Percentiles rank a stretch among this genome's conserved stretches.
Evolutionary conservation across 768 basidiomycete species (phyloP).

Genomic region (Psilocybe azurescens): DNA sequence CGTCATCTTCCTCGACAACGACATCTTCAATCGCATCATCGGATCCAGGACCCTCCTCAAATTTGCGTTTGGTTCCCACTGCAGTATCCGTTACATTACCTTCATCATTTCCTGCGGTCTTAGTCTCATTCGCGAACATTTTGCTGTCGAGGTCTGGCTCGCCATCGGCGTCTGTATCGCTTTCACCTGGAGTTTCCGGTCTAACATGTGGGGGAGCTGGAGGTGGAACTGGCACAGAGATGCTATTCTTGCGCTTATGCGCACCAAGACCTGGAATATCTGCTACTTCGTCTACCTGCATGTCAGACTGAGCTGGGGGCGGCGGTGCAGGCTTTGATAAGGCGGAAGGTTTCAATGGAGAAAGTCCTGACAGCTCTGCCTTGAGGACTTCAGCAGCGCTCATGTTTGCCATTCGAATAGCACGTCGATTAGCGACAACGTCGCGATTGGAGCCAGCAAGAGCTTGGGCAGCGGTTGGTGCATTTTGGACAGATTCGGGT

Average conservation of each 20-base stretch:
- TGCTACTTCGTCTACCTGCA: slow-evolving; percentile 32
- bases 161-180: slow-evolving; percentile 35
- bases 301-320: slow-evolving; percentile 28
- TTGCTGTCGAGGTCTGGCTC: slow-evolving; percentile 35
- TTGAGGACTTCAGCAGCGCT: slow-evolving; percentile 94
- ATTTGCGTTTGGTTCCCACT: slow-evolving; percentile 46
- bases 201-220: slow-evolving; percentile 2
- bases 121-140: slow-evolving; percentile 23
- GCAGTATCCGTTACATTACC: slow-evolving; percentile 18
- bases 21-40: slow-evolving; percentile 48
- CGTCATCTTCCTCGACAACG: slow-evolving; percentile 55
- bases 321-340: slow-evolving; percentile 37
- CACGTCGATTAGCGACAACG: slow-evolving; percentile 87
- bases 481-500: slow-evolving; percentile 59
- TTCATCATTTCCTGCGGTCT: slow-evolving; percentile 23
- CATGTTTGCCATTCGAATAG: slow-evolving; percentile 95
- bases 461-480: slow-evolving; percentile 69
- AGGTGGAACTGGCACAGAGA: background rate
- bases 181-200: slow-evolving; percentile 19
- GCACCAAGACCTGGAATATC: slow-evolving; percentile 46
- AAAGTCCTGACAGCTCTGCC: slow-evolving; percentile 77
- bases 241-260: slow-evolving; percentile 16
- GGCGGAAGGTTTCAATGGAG: slow-evolving; percentile 49
- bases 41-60: slow-evolving; percentile 50
- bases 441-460: slow-evolving; percentile 88